Percentiles rank a stretch among this genome's conserved stretches.
phyloP scores from a whole-genome alignment of 2,329 filamentous ascomycete species.

The Trichoderma oligosporum region DNA sequence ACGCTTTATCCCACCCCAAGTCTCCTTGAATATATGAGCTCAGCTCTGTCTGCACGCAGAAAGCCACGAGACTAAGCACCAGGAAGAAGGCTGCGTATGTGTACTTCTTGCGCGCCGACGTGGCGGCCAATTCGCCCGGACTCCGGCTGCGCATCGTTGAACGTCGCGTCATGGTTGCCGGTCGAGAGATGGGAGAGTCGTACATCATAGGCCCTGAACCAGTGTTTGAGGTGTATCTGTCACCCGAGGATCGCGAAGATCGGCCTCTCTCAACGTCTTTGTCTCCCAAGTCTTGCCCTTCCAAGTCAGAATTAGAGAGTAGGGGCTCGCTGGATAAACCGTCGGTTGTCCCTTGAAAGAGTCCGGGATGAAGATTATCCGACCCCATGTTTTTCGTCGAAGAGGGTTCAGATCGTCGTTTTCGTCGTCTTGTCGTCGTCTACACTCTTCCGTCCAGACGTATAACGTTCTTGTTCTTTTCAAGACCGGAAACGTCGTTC shows the following conservation, averaged over 20 bases:
- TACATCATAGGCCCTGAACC: conserved; percentile 23
- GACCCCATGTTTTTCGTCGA: conserved; percentile 38
- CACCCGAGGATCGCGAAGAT: conserved; percentile 16
- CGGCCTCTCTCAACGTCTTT: conserved; percentile 16
- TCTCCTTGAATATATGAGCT: conserved; percentile 92
- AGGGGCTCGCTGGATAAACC: conserved; percentile 44
- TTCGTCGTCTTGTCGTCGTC: no score
- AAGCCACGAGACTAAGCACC: conserved; percentile 75
- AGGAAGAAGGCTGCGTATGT: conserved; percentile 83
- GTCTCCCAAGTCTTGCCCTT: conserved; percentile 27
- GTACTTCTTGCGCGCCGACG: conserved; percentile 71
- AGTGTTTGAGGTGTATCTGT: conserved; percentile 18
- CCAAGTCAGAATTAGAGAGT: conserved; percentile 35
- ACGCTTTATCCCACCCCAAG: conserved; percentile 94
- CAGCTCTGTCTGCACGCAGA: conserved; percentile 92
- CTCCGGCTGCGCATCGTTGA: conserved; percentile 75
- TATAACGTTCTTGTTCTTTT: conserved; percentile 28
- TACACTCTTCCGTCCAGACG: no score
- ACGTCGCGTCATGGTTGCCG: conserved; percentile 37
- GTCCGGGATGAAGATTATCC: conserved; percentile 41
- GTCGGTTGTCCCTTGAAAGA: conserved; percentile 43
- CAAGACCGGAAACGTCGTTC: conserved; percentile 30
- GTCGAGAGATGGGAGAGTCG: conserved; percentile 24
- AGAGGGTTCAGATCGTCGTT: conserved; percentile 15
- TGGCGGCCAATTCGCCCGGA: conserved; percentile 49